Evolutionary conservation across 2,329 filamentous ascomycete species (phyloP), one percentile per base, ranked within the genome.

Genomic region (Trichophyton verrucosum): DNA sequence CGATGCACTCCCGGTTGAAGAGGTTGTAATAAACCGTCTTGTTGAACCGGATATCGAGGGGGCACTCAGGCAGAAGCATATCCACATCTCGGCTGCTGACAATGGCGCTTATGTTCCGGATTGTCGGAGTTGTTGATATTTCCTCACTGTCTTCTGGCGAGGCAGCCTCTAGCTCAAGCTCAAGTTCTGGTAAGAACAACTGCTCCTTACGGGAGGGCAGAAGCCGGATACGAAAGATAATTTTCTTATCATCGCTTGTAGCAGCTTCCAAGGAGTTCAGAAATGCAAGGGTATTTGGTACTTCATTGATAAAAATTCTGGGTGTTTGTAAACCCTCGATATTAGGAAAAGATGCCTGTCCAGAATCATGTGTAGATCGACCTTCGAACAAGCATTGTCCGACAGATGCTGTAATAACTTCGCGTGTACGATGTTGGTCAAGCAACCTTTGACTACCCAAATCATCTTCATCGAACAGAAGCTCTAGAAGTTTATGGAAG

Each of bases 31-130:
- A 68, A 20, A 72, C 56, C 15, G 65, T 71, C 46, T 69, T 70
- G 1, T 70, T 73, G 59, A 76, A 76, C 13, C 73, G 74, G 46
- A 76, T 66, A 61, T 76, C 74, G 36, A 73, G 61, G 1, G 69
- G 64, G 30, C 68, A 70, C 61, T 76, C 74, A 1, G 74, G 74
- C 13, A 76, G 66, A 33, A 76, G 66, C 61, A 74, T 73, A 59
- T 76, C 74, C 15, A 73, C 68, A 42, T 66, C 68, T 58, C 64
- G 70, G 33, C 71, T 68, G n/a, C 62, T 40, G 4, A 71, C 33
- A 36, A 75, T 63, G 1, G 69, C 67, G 51, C 69, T 72, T 33
- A 70, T 66, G 40, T 66, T 70, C 33, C 62, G 65, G n/a, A 76
- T 61, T 38, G 22, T 61, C 61, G 33, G 63, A 33, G 22, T 61